A percentile compares a stretch with the other conserved stretches of the same genome.
These are phyloP conservation scores for Mycena polygramma DNA, from an alignment of 768 basidiomycete genomes.

Conservation along the genomic window DNA sequence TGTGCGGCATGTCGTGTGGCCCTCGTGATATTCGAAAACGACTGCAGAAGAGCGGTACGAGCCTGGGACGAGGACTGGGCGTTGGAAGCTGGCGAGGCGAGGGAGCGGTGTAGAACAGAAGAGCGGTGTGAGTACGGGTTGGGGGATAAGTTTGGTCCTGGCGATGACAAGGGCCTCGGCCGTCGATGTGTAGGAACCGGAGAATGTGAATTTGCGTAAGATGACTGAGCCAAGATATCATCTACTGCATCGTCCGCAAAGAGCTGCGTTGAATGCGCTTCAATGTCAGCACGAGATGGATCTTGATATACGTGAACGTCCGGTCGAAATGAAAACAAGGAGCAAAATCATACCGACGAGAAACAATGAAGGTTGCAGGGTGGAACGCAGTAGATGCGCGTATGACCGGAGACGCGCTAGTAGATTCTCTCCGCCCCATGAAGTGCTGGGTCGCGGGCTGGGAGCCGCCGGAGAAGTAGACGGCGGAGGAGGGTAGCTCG, in stretches of 20 bases:
- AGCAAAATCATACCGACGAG: conserved; percentile 60
- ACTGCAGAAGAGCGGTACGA: conserved; percentile 87
- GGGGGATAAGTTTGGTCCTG: conserved; percentile 43
- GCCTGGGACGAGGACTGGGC: conserved; percentile 76
- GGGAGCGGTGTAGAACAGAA: conserved; percentile 85
- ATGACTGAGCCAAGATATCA: conserved; percentile 85
- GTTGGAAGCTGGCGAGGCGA: conserved; percentile 67
- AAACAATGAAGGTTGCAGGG: conserved; percentile 87
- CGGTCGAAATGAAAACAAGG: background rate
- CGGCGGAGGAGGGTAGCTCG: conserved; percentile 75
- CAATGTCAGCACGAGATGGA: conserved; percentile 92
- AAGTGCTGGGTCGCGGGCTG: conserved; percentile 61
- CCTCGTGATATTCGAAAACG: conserved; percentile 94
- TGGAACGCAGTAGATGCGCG: conserved; percentile 86
- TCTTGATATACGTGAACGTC: conserved; percentile 54
- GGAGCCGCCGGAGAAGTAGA: conserved; percentile 51
- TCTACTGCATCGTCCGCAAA: conserved; percentile 92
- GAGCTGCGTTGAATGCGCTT: conserved; percentile 87
- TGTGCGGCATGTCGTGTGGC: conserved; percentile 95
- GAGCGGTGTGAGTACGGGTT: conserved; percentile 76
- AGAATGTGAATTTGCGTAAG: conserved; percentile 81
- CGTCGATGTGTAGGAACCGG: conserved; percentile 88
- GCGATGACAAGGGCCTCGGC: conserved; percentile 71
- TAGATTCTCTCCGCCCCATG: conserved; percentile 92
- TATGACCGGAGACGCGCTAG: conserved; percentile 82